Evolutionary conservation across 2,329 filamentous ascomycete genomes (phyloP).

Genomic region (Podosphaera fusca): DNA sequence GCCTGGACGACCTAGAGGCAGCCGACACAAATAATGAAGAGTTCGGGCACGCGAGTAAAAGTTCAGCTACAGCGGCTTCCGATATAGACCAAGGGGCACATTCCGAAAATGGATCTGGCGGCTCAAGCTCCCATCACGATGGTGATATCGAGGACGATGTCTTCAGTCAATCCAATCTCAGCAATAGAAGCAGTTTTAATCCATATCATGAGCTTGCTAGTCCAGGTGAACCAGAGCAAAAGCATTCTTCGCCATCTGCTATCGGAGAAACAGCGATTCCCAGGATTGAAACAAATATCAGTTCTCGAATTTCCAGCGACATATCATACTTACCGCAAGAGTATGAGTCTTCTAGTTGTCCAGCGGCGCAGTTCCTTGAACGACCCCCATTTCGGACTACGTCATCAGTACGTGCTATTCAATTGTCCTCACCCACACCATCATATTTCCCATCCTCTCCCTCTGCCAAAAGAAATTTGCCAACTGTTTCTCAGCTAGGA

Average conservation of each 20-base stretch:
- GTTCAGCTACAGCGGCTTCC: not conserved
- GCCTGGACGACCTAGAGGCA: not conserved
- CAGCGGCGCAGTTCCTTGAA: slow-evolving; percentile 27
- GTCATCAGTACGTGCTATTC: slow-evolving; percentile 44
- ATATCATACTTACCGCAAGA: slow-evolving; percentile 11
- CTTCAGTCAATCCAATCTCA: slow-evolving; percentile 11
- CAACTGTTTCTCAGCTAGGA: slow-evolving; percentile 31
- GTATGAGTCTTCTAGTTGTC: slow-evolving; percentile 18
- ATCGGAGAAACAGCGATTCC: slow-evolving; percentile 14
- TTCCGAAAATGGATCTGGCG: slow-evolving; percentile 10
- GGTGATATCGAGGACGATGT: slow-evolving; percentile 17
- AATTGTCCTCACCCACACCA: slow-evolving; percentile 43
- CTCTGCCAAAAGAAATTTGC: slow-evolving; percentile 24
- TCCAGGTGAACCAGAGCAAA: slow-evolving; percentile 11
- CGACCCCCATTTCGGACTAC: slow-evolving; percentile 46
- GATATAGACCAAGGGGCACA: slow-evolving; percentile 3
- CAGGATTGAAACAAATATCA: slow-evolving; percentile 16
- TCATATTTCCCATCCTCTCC: slow-evolving; percentile 30
- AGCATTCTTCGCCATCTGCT: slow-evolving; percentile 10
- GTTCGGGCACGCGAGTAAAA: not conserved
- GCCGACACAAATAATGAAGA: not conserved
- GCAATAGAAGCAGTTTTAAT: slow-evolving; percentile 10
- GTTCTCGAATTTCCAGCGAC: slow-evolving; percentile 19
- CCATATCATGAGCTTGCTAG: slow-evolving; percentile 10
- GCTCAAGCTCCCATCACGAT: slow-evolving; percentile 15